These are phyloP conservation scores for Phaeolepiota aurea DNA, from an alignment of 768 basidiomycete genomes.

Conservation along the genomic window DNA sequence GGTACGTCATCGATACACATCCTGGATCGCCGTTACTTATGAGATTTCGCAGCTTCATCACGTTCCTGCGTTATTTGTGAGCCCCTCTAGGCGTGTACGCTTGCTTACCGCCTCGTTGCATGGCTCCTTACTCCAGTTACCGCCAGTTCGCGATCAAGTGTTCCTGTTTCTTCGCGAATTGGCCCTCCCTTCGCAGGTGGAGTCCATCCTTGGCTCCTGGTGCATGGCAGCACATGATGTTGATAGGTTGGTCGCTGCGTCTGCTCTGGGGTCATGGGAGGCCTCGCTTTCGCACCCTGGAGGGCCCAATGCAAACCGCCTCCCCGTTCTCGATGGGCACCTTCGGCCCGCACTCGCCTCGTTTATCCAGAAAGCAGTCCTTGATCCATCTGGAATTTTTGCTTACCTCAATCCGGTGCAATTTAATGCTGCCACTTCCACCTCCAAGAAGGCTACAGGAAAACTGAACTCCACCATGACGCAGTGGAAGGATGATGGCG, in stretches of 20 bases:
- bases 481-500: slow-evolving; percentile 22
- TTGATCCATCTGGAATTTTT: slow-evolving; percentile 58
- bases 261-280: slow-evolving; percentile 49
- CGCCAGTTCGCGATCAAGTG: slow-evolving; percentile 37
- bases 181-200: slow-evolving; percentile 38
- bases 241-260: slow-evolving; percentile 50
- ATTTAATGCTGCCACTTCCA: slow-evolving; percentile 21
- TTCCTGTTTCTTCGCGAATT: slow-evolving; percentile 41
- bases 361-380: slow-evolving; percentile 45
- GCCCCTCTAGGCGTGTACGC: slow-evolving; percentile 72
- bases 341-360: slow-evolving; percentile 29
- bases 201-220: slow-evolving; percentile 67
- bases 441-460: slow-evolving; percentile 21
- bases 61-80: slow-evolving; percentile 71
- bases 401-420: slow-evolving; percentile 54
- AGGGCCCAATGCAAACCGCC: slow-evolving; percentile 4
- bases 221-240: slow-evolving; percentile 61
- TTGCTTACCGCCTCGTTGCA: slow-evolving; percentile 55
- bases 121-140: slow-evolving; percentile 51
- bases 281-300: slow-evolving; percentile 15
- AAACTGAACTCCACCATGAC: slow-evolving; percentile 12
- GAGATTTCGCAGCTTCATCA: slow-evolving; percentile 65
- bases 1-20: slow-evolving; percentile 43
- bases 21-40: not conserved
- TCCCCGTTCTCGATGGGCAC: slow-evolving; percentile 22